Base-by-base conservation (phyloP, 257 asterid genomes). In the Nicotiana attenuata region DNA sequence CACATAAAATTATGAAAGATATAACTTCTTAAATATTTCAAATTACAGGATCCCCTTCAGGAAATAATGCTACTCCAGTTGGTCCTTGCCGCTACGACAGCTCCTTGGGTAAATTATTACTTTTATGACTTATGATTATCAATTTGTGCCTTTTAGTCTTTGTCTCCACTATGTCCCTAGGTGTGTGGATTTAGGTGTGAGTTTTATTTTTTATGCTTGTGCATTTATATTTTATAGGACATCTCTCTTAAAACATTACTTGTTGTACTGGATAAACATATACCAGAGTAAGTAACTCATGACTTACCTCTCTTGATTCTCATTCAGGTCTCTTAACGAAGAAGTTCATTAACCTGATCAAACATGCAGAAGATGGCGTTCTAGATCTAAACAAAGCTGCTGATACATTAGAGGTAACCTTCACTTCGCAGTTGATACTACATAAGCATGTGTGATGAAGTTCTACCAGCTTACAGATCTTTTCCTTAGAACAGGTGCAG, bases 311-410 rank as follows among this genome's bases (percentile, higher is more conserved):
- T 28, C 38, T 76, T 53, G 73, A 63, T 52, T 69, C 79, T 57
- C 55, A 66, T 77, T 64, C 89, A 96, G 99, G 99, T 85, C 92
- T 94, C 73, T 87, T 96, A 87, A 93, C 99, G 63, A 94, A 92
- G 87, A 94, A 94, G 89, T 96, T 96, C 89, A 90, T 94, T 65
- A 89, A 93, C 87, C 90, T 96, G 86, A 92, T 96, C 80, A 92
- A 94, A 81, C 98, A 89, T 10, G 97, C 98, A 55, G 97, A 96
- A 89, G 97, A 91, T 85, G 99, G 99, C 77, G 90, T 94, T 60
- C 97, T 96, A 84, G 99, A 96, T 90, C 88, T 96, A 81, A 96
- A 94, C 87, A 87, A 89, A 83, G 98, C 98, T 86, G 99, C 99
- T 80, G 97, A 93, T 85, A 92, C 94, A 45, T 87, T 96, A 84